phyloP scores from a whole-genome alignment of 106 monocot species.

The Platanthera guangdongensis region DNA sequence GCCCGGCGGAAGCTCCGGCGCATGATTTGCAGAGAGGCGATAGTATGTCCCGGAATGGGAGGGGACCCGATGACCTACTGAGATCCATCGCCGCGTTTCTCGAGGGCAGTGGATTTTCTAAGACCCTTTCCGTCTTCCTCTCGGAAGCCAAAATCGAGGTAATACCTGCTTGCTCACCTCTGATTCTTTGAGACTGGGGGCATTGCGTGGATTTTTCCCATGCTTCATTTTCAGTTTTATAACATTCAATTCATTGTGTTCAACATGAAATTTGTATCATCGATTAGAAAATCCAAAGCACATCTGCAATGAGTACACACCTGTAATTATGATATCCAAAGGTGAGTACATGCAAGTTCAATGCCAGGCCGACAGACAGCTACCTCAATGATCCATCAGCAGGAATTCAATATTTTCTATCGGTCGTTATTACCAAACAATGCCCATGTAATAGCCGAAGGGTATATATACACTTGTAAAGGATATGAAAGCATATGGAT shows the following conservation, averaged over 20 bases:
- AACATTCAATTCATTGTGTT: not conserved
- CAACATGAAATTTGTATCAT: not conserved
- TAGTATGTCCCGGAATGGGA: not conserved
- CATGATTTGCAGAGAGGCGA: not conserved
- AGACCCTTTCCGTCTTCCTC: constrained; percentile 26
- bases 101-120: constrained; percentile 26
- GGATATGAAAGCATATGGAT: too few species aligned
- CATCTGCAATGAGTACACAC: too few species aligned
- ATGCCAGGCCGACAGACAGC: too few species aligned
- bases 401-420: too few species aligned
- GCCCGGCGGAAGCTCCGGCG: not conserved
- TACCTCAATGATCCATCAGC: too few species aligned
- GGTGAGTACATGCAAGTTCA: too few species aligned
- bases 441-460: too few species aligned
- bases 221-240: not conserved
- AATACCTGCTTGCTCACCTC: not conserved
- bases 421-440: too few species aligned
- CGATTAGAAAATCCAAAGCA: too few species aligned
- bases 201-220: not conserved
- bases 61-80: constrained; percentile 6
- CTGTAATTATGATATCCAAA: too few species aligned
- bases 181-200: not conserved
- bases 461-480: too few species aligned
- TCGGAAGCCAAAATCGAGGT: constrained; percentile 42
- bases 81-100: constrained; percentile 40